Evolutionary conservation across 768 basidiomycete species (phyloP).

Genomic region (Vararia minispora): DNA sequence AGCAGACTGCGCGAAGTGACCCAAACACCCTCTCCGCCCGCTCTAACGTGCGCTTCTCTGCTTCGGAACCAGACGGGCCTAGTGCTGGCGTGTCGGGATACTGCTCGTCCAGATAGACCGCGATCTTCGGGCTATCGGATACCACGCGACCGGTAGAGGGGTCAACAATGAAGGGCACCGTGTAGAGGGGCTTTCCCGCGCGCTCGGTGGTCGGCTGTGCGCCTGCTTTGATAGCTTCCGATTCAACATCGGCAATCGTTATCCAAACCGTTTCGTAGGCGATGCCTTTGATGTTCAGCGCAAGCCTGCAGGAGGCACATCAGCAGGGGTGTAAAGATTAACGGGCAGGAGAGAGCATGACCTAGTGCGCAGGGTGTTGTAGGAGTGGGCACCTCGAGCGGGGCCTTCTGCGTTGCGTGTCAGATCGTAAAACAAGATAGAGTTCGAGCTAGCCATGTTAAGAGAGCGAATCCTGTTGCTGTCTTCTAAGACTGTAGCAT

Average conservation of each 20-base stretch:
- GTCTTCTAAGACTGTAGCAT: too few species aligned
- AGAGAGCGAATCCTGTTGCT: too few species aligned
- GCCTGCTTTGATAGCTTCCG: conserved; percentile 12
- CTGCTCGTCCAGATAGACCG: conserved; percentile 1
- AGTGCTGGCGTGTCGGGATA: neutral
- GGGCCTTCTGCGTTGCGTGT: too few species aligned
- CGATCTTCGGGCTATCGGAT: conserved; percentile 12
- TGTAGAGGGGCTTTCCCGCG: conserved; percentile 10
- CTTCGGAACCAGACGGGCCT: neutral
- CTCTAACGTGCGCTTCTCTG: too few species aligned
- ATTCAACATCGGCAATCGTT: conserved; percentile 30
- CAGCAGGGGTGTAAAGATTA: too few species aligned
- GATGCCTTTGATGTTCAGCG: conserved; percentile 10
- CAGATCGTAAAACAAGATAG: too few species aligned
- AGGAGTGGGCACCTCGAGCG: too few species aligned
- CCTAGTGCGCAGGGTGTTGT: too few species aligned
- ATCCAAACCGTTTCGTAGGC: conserved; percentile 18
- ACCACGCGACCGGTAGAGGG: conserved; percentile 1
- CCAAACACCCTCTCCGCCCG: too few species aligned
- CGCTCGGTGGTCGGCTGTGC: conserved; percentile 2
- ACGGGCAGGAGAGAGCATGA: too few species aligned
- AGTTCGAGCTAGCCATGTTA: too few species aligned
- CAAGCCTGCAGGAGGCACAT: neutral
- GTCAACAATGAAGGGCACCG: conserved; percentile 15
- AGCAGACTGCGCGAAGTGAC: too few species aligned